These are phyloP conservation scores for Dendrobium huoshanense DNA, from an alignment of 106 monocot species.

Conservation along the genomic window DNA sequence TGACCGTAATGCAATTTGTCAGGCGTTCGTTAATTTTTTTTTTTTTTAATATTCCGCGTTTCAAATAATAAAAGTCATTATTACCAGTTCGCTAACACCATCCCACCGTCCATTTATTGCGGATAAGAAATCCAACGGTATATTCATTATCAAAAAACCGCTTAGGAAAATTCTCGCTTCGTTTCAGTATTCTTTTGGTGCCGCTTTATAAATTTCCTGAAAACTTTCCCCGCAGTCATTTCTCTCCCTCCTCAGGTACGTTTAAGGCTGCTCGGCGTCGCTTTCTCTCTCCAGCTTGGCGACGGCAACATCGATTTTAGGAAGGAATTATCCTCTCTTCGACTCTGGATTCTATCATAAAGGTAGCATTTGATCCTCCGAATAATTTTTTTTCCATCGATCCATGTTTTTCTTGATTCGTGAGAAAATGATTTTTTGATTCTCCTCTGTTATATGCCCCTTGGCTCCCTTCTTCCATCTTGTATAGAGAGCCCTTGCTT, in stretches of 20 bases:
- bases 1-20: too few species aligned
- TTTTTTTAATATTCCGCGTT: too few species aligned
- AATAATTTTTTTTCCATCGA: not conserved
- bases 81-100: too few species aligned
- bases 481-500: not conserved
- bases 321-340: not conserved
- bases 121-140: too few species aligned
- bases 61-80: too few species aligned
- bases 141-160: too few species aligned
- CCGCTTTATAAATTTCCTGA: constrained; percentile 1
- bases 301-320: not conserved
- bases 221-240: not conserved
- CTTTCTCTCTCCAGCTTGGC: not conserved
- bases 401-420: not conserved
- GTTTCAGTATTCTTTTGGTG: not conserved
- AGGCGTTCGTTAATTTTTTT: too few species aligned
- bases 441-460: not conserved
- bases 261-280: not conserved
- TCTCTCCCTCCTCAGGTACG: not conserved
- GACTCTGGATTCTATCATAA: not conserved
- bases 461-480: too few species aligned
- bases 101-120: too few species aligned
- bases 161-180: not conserved
- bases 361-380: constrained; percentile 2
- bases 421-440: not conserved